Evolutionary conservation across 2,329 filamentous ascomycete species (phyloP), one percentile per base, ranked within the genome.

Genomic region (Fusarium ramigenum): DNA sequence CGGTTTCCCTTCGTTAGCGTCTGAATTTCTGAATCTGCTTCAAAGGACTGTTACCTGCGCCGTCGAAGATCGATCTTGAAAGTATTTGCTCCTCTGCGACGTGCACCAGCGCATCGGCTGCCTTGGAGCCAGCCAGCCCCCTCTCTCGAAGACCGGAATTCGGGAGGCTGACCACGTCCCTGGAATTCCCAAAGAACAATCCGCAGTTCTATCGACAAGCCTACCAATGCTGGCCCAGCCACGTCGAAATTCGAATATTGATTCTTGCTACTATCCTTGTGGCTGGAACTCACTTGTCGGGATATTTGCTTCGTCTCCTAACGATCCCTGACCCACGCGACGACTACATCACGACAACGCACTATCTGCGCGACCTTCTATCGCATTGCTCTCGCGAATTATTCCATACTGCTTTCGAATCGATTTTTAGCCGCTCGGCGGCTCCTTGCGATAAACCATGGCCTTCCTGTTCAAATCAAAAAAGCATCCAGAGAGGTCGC

Each of bases 381-480:
- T 72, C 60, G 59, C 60, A 67, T 69, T 57, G 37, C 44, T 36
- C n/a, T 37, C 8, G 37, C 63, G 49, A 58, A 53, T 50, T 53
- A 50, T 43, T 53, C 66, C 74, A 61, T 57, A 74, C 72, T 78
- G 67, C 66, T 61, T 69, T 46, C 52, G 21, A 68, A 63, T 60
- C 58, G 63, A 69, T 63, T 49, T 37, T 61, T 77, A 79, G 77
- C 81, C 81, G 79, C 80, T 77, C 78, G 80, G 81, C 82, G 81
- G 82, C 73, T 63, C 79, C 80, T 78, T 66, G 77, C 81, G 79
- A 83, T 78, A 79, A 82, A 86, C 82, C 83, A 95, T 95, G 93
- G 91, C 93, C 75, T 95, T 95, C 83, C 87, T 95, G 70, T 95
- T 95, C 86, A 94, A 94, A 82, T 93, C 91, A 63, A 95, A 94